Evolutionary conservation across 495 filamentous ascomycete species (phyloP).

Genomic region (Penicillium herquei): DNA sequence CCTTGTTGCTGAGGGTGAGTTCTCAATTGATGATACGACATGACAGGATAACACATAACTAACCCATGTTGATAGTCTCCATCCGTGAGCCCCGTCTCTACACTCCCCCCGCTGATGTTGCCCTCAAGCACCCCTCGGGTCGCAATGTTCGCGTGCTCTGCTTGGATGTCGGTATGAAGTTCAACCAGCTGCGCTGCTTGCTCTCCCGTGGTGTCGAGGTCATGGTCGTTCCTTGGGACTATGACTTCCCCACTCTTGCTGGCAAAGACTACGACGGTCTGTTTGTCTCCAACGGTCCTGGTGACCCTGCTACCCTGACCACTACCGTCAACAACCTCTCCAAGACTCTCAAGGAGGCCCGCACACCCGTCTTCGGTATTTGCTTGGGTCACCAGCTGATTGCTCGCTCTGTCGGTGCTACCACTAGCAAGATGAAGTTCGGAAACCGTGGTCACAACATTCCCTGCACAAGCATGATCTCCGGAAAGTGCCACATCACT

Average conservation of each 20-base stretch:
- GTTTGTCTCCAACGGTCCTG: constrained; percentile 96
- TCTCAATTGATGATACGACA: background rate
- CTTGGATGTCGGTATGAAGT: constrained; percentile 95
- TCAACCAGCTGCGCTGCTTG: constrained; percentile 93
- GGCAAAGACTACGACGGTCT: constrained; percentile 89
- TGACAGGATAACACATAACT: background rate
- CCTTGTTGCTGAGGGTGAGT: constrained; percentile 89
- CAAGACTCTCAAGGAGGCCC: constrained; percentile 67
- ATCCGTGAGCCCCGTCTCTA: constrained; percentile 79
- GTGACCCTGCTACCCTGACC: constrained; percentile 83
- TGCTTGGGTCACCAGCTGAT: constrained; percentile 95
- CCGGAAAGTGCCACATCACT: constrained; percentile 95
- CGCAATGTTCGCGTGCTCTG: constrained; percentile 82
- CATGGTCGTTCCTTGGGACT: constrained; percentile 91
- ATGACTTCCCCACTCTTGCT: constrained; percentile 74
- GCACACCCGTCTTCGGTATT: constrained; percentile 91
- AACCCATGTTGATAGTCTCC: constrained; percentile 61
- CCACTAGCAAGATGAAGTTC: constrained; percentile 95
- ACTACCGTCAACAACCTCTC: constrained; percentile 73
- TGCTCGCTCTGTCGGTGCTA: constrained; percentile 83
- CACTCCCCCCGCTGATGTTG: constrained; percentile 60
- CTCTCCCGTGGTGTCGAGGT: constrained; percentile 91
- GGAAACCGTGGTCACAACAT: constrained; percentile 99
- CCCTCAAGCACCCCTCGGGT: constrained; percentile 82
- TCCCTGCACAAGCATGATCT: constrained; percentile 90